These are phyloP conservation scores for Trypanosoma mega DNA, from an alignment of 208 protist species.

Conservation along the genomic window DNA sequence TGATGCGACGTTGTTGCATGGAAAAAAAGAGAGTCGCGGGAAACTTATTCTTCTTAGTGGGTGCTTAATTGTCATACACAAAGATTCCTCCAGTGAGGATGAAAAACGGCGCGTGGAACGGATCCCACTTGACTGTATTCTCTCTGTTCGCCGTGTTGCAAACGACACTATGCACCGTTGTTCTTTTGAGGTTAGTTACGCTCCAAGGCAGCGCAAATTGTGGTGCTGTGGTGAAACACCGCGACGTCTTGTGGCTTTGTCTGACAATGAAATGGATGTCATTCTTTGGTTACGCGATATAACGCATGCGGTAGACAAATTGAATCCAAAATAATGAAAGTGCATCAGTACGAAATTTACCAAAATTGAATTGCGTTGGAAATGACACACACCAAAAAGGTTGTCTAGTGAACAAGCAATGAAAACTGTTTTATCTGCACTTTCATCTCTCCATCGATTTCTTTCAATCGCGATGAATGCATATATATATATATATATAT, in stretches of 20 bases:
- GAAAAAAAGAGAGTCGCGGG: background rate
- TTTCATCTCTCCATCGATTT: background rate
- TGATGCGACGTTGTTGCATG: conserved; percentile 1
- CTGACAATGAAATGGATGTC: conserved; percentile 5
- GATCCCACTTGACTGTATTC: background rate
- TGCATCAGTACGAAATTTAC: too few species aligned
- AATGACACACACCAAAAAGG: too few species aligned
- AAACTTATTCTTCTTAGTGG: conserved; percentile 15
- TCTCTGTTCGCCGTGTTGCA: conserved; percentile 8
- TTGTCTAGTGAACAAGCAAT: too few species aligned
- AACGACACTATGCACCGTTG: background rate
- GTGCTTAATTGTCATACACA: background rate
- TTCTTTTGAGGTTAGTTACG: conserved; percentile 11
- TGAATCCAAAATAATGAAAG: background rate
- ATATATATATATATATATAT: background rate
- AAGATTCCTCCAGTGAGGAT: background rate
- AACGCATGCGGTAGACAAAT: conserved; percentile 12
- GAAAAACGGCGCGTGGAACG: background rate
- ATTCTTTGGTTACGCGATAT: conserved; percentile 16
- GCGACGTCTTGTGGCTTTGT: background rate
- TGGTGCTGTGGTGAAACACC: background rate
- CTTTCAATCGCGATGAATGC: background rate
- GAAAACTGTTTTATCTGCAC: too few species aligned
- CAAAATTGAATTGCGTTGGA: too few species aligned
- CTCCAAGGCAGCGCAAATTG: background rate